These are phyloP conservation scores for Xylaria sp. DNA, from an alignment of 2,329 filamentous ascomycete species.

Conservation along the genomic window DNA sequence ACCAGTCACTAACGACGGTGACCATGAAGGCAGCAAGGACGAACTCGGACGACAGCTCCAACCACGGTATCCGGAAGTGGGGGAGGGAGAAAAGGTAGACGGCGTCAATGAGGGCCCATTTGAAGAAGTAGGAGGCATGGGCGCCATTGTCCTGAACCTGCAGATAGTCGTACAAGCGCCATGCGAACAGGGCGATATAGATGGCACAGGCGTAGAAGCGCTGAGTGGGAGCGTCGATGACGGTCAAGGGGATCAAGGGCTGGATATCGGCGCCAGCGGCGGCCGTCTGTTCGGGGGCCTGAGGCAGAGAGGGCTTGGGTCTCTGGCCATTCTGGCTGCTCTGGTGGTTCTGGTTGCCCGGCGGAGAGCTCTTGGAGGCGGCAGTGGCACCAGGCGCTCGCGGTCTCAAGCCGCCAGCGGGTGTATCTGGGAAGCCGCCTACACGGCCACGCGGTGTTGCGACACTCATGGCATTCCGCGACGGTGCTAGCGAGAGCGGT, in stretches of 20 bases:
- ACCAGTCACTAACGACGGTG: slow-evolving; percentile 80
- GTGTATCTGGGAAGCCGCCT: slow-evolving; percentile 82
- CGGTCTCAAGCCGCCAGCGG: slow-evolving; percentile 60
- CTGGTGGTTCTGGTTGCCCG: slow-evolving; percentile 3
- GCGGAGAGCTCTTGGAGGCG: slow-evolving; percentile 1
- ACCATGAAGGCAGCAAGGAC: slow-evolving; percentile 76
- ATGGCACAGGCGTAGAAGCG: slow-evolving; percentile 86
- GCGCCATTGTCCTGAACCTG: slow-evolving; percentile 81
- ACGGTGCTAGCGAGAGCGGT: slow-evolving; percentile 48
- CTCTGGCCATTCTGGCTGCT: slow-evolving; percentile 3
- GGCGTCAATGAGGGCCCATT: slow-evolving; percentile 91
- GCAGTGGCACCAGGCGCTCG: slow-evolving; percentile 47
- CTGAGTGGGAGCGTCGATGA: slow-evolving; percentile 91
- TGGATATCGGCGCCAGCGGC: slow-evolving; percentile 48
- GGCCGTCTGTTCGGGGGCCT: slow-evolving; percentile 58
- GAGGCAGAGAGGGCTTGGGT: slow-evolving; percentile 52
- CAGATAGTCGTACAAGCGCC: slow-evolving; percentile 88
- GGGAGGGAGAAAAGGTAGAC: slow-evolving; percentile 89
- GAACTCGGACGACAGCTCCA: slow-evolving; percentile 85
- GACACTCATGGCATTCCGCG: slow-evolving; percentile 77
- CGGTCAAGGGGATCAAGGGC: slow-evolving; percentile 81
- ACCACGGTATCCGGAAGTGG: slow-evolving; percentile 91
- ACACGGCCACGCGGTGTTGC: slow-evolving; percentile 84
- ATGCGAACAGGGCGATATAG: slow-evolving; percentile 80
- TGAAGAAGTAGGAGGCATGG: slow-evolving; percentile 90